Conservation (phyloP, 2,329 filamentous ascomycete species). For the Dactylellina cionopaga region DNA sequence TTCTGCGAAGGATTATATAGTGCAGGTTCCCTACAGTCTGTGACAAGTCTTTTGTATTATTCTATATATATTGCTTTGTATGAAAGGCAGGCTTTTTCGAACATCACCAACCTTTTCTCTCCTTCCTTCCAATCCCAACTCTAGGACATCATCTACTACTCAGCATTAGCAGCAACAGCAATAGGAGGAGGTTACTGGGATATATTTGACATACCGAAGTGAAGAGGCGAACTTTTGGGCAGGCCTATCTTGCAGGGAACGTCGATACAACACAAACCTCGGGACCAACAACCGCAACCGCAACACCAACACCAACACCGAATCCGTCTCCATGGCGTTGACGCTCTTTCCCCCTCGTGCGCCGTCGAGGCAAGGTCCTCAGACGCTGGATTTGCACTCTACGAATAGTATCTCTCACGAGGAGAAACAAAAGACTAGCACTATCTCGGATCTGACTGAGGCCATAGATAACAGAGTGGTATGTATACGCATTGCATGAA, state of each 20-base stretch:
- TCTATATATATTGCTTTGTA: neutral
- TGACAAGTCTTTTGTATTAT: conserved; percentile 23
- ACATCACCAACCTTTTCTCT: conserved; percentile 9
- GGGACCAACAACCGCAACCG: conserved; percentile 16
- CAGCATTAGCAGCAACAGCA: too few species aligned
- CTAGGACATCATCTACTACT: neutral
- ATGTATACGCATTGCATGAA: conserved; percentile 19
- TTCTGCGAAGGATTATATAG: conserved; percentile 52
- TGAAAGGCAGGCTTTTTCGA: conserved; percentile 18
- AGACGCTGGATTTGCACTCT: conserved; percentile 33
- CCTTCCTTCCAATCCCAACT: neutral
- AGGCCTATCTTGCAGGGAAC: conserved; percentile 36
- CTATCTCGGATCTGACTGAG: conserved; percentile 12
- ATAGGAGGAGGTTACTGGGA: conserved; percentile 14
- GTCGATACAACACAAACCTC: conserved; percentile 24
- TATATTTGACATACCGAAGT: conserved; percentile 26
- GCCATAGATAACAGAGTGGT: conserved; percentile 42
- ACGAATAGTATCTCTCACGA: conserved; percentile 20
- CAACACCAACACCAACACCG: conserved; percentile 14
- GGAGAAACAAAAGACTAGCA: conserved; percentile 2
- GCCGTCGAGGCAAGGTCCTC: conserved; percentile 47
- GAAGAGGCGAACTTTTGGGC: conserved; percentile 31
- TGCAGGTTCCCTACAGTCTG: conserved; percentile 35
- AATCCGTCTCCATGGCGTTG: conserved; percentile 40
- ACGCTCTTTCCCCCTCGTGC: conserved; percentile 50